Percentiles rank a stretch among this genome's conserved stretches.
Conservation (phyloP, 2,329 filamentous ascomycete genomes). For the Stagonosporopsis tanaceti region DNA sequence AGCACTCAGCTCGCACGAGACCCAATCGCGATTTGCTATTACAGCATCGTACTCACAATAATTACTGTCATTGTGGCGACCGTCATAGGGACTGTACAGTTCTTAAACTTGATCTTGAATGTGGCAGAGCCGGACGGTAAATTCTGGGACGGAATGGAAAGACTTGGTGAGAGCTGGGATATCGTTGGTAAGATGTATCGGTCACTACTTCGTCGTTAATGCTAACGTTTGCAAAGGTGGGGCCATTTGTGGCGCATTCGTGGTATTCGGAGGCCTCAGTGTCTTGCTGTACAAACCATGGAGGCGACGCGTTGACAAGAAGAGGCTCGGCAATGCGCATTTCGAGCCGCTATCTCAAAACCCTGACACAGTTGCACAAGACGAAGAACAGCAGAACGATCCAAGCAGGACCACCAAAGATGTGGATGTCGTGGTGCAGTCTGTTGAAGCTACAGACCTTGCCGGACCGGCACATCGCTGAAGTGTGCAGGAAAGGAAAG, state of each 20-base stretch:
- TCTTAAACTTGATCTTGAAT: constrained; percentile 79
- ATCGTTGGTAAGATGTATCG: constrained; percentile 54
- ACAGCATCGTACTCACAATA: constrained; percentile 84
- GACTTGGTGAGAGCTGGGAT: constrained; percentile 49
- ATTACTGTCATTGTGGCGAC: constrained; percentile 85
- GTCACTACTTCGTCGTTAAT: background rate
- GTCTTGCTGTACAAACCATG: constrained; percentile 81
- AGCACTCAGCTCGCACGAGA: constrained; percentile 80
- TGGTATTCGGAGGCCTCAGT: constrained; percentile 77
- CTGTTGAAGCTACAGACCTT: constrained; percentile 27
- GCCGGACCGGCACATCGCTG: constrained; percentile 23
- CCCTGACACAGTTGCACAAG: background rate
- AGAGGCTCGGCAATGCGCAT: constrained; percentile 36
- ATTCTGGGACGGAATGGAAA: constrained; percentile 92
- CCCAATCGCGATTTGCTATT: constrained; percentile 89
- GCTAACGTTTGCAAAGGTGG: constrained; percentile 55
- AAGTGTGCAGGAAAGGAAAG: too few relatives aligned
- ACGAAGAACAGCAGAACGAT: constrained; percentile 20
- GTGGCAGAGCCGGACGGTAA: constrained; percentile 74
- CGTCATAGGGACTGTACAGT: constrained; percentile 85
- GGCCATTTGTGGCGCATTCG: constrained; percentile 83
- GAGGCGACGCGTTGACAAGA: constrained; percentile 66
- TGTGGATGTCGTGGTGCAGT: constrained; percentile 23
- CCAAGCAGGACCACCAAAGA: constrained; percentile 17
- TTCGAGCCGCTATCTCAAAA: constrained; percentile 38